These are phyloP conservation scores for Schrenkiella parvula DNA, from an alignment of 345 rosid genomes.

Conservation along the genomic window DNA sequence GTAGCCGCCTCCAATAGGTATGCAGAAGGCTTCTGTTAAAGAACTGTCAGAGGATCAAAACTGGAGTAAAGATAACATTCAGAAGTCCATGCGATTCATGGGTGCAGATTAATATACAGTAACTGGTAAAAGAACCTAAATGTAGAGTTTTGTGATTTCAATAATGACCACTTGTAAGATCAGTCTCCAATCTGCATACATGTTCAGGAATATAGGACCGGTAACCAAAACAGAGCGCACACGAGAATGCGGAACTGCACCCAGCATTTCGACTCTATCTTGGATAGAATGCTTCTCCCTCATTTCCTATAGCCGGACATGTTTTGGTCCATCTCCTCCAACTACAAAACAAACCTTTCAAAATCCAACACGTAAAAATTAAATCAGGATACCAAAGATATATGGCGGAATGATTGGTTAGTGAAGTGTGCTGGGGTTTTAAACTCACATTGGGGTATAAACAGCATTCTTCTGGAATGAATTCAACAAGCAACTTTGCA, in stretches of 20 bases:
- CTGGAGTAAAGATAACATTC: slow-evolving; percentile 14
- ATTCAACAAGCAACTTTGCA: slow-evolving; percentile 93
- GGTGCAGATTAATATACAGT: not conserved
- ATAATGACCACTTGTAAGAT: not conserved
- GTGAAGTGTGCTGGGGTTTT: not conserved
- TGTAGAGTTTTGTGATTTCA: not conserved
- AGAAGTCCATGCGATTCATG: not conserved
- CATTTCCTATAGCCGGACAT: slow-evolving; percentile 91
- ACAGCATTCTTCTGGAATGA: slow-evolving; percentile 83
- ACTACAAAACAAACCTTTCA: slow-evolving; percentile 79
- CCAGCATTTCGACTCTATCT: slow-evolving; percentile 93
- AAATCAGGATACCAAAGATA: not conserved
- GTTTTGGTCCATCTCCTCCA: slow-evolving; percentile 96
- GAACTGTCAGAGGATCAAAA: slow-evolving; percentile 56
- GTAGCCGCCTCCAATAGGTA: slow-evolving; percentile 97
- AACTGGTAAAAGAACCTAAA: no score
- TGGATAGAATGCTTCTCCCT: slow-evolving; percentile 95
- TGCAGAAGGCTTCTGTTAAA: slow-evolving; percentile 97
- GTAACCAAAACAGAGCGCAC: slow-evolving; percentile 78
- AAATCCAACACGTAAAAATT: not conserved
- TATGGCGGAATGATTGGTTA: not conserved
- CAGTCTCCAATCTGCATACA: slow-evolving; percentile 33
- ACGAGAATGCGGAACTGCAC: slow-evolving; percentile 84
- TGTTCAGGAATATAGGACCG: slow-evolving; percentile 89
- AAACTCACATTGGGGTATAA: slow-evolving; percentile 70